Evolutionary conservation across 352 stramenopile genomes (phyloP).

Genomic region (Phytophthora gonapodyides): DNA sequence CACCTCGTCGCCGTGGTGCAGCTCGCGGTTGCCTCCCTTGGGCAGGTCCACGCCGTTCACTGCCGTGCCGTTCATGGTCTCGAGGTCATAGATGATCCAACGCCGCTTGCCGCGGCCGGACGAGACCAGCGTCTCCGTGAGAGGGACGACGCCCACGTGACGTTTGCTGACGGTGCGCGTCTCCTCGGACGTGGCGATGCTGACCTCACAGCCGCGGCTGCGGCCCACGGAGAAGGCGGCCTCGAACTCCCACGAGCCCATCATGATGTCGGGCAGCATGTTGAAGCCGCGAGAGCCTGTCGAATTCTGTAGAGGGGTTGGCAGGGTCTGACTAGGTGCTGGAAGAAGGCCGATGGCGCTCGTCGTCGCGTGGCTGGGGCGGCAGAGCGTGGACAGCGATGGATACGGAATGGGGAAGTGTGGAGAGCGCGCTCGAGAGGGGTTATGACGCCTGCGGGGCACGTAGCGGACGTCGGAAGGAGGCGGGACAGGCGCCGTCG

Average conservation of each 20-base stretch:
- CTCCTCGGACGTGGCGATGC: constrained; percentile 69
- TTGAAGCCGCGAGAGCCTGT: constrained; percentile 14
- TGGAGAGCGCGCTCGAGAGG: neutral
- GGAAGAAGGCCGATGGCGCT: constrained; percentile 3
- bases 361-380: constrained; percentile 1
- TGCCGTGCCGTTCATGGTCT: constrained; percentile 81
- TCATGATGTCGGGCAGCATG: constrained; percentile 27
- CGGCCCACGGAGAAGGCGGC: constrained; percentile 71
- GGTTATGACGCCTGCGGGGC: too few relatives aligned
- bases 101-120: constrained; percentile 24
- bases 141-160: constrained; percentile 64
- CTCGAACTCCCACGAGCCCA: constrained; percentile 51
- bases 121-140: constrained; percentile 29
- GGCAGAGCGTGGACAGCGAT: neutral
- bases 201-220: constrained; percentile 70
- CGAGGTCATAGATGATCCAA: constrained; percentile 82
- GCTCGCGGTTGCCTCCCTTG: constrained; percentile 54
- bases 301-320: neutral
- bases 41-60: constrained; percentile 72
- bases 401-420: neutral
- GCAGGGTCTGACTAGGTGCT: constrained; percentile 4
- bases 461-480: neutral
- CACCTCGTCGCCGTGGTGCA: constrained; percentile 73
- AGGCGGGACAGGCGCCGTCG: constrained; percentile 21
- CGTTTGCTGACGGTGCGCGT: constrained; percentile 81